These are phyloP conservation scores for Gyrodon lividus DNA, from an alignment of 768 basidiomycete genomes.

Conservation along the genomic window DNA sequence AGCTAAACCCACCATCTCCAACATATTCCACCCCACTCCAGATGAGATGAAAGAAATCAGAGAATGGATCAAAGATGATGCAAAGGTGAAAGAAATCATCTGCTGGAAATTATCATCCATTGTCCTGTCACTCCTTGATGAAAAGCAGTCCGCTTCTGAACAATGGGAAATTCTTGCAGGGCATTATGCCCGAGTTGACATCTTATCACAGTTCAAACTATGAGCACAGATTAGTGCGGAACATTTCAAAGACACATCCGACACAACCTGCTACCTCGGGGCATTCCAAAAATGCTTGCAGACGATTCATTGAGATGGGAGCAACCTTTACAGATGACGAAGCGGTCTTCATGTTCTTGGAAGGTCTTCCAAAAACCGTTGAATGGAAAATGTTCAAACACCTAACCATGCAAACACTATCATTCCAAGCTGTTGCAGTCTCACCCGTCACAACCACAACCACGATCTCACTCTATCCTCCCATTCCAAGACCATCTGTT, in stretches of 20 bases:
- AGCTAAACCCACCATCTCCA: background rate
- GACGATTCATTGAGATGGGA: no score
- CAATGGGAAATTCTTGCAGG: background rate
- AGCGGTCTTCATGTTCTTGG: background rate
- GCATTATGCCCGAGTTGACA: background rate
- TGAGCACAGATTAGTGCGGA: background rate
- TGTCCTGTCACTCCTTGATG: fast-evolving
- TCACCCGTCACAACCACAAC: no score
- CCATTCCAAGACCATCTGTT: no score
- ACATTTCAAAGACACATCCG: no score
- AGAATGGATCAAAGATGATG: no score
- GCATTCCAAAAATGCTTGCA: no score
- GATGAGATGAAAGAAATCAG: slow-evolving; percentile 2
- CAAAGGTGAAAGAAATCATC: background rate
- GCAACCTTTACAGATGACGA: background rate
- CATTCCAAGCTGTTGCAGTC: no score
- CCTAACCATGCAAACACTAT: background rate
- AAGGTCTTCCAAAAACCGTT: background rate
- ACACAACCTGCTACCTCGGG: no score
- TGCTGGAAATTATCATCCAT: background rate
- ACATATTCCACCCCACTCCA: background rate
- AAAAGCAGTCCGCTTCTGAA: fast-evolving
- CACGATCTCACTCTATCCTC: no score
- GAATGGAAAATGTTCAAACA: background rate
- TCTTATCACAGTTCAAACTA: background rate